Base-by-base conservation (phyloP, 495 filamentous ascomycete species). In the Penicillium paradoxum region DNA sequence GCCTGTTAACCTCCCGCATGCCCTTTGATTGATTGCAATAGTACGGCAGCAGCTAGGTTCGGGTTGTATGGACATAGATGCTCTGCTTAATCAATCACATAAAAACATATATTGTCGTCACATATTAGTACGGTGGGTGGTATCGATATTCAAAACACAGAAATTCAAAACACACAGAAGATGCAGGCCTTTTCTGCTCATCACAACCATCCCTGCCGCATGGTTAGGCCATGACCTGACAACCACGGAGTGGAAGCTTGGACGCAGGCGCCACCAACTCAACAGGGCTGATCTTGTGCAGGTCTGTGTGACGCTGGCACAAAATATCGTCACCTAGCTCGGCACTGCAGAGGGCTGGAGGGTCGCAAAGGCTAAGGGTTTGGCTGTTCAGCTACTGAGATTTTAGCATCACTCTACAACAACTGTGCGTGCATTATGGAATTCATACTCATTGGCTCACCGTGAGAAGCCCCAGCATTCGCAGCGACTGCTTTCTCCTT, bases 351-450 rank as follows among this genome's bases (percentile, higher is more conserved):
- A 49, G 11, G 29, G 43, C 51, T 6, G 54, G 58, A 1, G 41
- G 54, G 27, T 49, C 54, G 1, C 47, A 63, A 18, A 37, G 19
- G 42, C 51, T 62, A 63, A 42, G 32, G 22, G 50, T 30, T 29
- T 51, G 54, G 30, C 21, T 60, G 52, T 37, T 42, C 34, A 53
- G 52, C 58, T 66, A 60, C n/a, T 61, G 48, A 29, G 47, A 30
- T 51, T 32, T 64, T 58, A 64, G 57, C 53, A 59, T 66, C 63
- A 30, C 41, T 51, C 45, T 17, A 43, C 9, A 50, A 58, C 46
- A 58, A 18, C 42, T 65, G 45, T 10, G 49, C 50, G 6, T 51
- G 49, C 40, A 29, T 33, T 24, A 42, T 34, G 32, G 60, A 49
- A 38, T 40, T 43, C 45, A 33, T 59, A 66, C 58, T 54, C 51